These are phyloP conservation scores for Xylaria sp. DNA, from an alignment of 495 filamentous ascomycete species.

Conservation along the genomic window DNA sequence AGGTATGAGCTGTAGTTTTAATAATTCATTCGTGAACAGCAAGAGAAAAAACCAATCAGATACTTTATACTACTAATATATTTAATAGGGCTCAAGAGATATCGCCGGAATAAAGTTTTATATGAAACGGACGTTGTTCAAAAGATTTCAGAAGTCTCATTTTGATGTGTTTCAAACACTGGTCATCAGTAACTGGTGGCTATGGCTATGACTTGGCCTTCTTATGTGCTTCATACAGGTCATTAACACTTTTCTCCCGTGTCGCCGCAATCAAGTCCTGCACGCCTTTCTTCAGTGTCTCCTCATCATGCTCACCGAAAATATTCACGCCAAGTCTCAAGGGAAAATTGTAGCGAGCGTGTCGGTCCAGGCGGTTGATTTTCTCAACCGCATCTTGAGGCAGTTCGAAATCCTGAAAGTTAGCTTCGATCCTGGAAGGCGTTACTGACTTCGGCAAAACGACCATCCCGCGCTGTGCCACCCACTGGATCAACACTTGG, in stretches of 20 bases:
- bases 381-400: slow-evolving; percentile 54
- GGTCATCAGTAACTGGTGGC: too few species aligned
- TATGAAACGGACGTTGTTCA: too few species aligned
- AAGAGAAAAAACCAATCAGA: too few species aligned
- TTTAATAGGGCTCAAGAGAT: too few species aligned
- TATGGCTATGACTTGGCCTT: neutral
- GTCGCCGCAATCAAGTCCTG: slow-evolving; percentile 49
- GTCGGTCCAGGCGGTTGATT: slow-evolving; percentile 53
- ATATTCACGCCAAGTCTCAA: slow-evolving; percentile 59
- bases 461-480: slow-evolving; percentile 57
- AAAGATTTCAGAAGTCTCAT: too few species aligned
- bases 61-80: too few species aligned
- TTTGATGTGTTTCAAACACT: too few species aligned
- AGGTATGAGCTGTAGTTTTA: too few species aligned
- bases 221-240: neutral
- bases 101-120: too few species aligned
- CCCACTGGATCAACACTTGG: slow-evolving; percentile 61
- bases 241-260: neutral
- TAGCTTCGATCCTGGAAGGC: slow-evolving; percentile 61
- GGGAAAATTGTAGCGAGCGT: slow-evolving; percentile 59
- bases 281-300: slow-evolving; percentile 52
- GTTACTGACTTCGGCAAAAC: slow-evolving; percentile 70
- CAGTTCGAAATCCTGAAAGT: slow-evolving; percentile 62
- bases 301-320: slow-evolving; percentile 56
- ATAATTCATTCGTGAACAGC: too few species aligned